Evolutionary conservation across 2,329 filamentous ascomycete species (phyloP), one percentile per base, ranked within the genome.

Genomic region (Fusarium bulbicola): DNA sequence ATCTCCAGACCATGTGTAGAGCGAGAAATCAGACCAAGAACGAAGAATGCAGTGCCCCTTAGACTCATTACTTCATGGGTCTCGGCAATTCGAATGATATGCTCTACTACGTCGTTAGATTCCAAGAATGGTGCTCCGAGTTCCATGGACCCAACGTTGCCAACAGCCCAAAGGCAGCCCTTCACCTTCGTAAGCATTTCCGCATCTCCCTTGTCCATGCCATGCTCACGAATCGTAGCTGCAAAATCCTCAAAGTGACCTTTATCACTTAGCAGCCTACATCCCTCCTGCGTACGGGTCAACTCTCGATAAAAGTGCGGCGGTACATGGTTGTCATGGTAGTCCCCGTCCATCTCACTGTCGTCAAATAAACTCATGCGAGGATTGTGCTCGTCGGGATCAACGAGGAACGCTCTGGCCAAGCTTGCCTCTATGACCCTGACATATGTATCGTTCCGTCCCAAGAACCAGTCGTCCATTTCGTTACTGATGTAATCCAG

Each of bases 391-490:
- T 90, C 87, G 32, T 91, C 89, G 10, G 87, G 83, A 60, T 89
- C 89, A 45, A 92, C 88, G n/a, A 91, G 86, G 74, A 97, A 95
- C 2, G 95, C 92, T 68, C 94, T 92, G 37, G 95, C 94, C 58
- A 99, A 87, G 61, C 95, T 97, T n/a, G 97, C 96, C 82, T 99
- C 96, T 45, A 99, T 95, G 45, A 98, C 89, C 42, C 91, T 89
- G 57, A 99, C 96, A 75, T 99, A 99, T n/a, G 91, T 92, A 80
- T 99, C 95, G 79, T 99, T 99, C 49, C 96, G 91, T 20, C 96
- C 96, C 36, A 99, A 87, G 79, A 98, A 99, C 96, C 96, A 99
- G 83, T 99, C 97, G 76, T 99, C 96, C 96, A 99, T 99, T 81
- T 99, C 97, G 80, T 97, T 96, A 70, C 95, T 98, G 81, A 99